phyloP scores from a whole-genome alignment of 2,329 filamentous ascomycete species.

The Mollisiaceae sp. region DNA sequence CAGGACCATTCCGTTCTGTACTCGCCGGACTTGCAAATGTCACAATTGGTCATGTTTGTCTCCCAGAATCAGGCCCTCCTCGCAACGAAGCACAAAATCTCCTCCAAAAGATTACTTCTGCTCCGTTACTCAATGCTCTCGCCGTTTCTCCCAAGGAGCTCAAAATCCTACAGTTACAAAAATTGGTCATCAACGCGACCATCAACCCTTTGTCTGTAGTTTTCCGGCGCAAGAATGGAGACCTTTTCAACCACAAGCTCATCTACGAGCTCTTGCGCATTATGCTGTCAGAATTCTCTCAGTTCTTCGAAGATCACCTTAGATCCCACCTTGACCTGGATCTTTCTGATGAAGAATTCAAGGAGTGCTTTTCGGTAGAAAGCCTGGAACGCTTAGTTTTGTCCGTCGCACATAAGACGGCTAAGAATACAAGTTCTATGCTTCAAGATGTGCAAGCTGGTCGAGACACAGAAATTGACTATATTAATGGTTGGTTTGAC shows the following conservation, averaged over 20 bases:
- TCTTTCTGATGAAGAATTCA: neutral
- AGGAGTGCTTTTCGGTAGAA: conserved; percentile 14
- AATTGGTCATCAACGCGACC: conserved; percentile 79
- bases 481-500: conserved; percentile 64
- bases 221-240: conserved; percentile 78
- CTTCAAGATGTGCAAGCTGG: conserved; percentile 61
- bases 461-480: conserved; percentile 59
- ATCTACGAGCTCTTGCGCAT: conserved; percentile 67
- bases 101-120: conserved; percentile 46
- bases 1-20: conserved; percentile 55
- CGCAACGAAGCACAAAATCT: conserved; percentile 22
- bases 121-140: conserved; percentile 51
- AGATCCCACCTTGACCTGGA: neutral
- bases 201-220: conserved; percentile 88
- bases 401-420: conserved; percentile 53
- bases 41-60: conserved; percentile 52
- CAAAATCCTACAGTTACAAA: conserved; percentile 76
- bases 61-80: conserved; percentile 22
- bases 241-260: conserved; percentile 64
- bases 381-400: conserved; percentile 44
- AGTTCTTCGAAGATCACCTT: conserved; percentile 30
- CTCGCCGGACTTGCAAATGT: conserved; percentile 58
- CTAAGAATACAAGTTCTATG: conserved; percentile 65
- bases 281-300: conserved; percentile 74
- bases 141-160: conserved; percentile 51